phyloP scores from a whole-genome alignment of 768 basidiomycete species.

The Russula dissimulans region DNA sequence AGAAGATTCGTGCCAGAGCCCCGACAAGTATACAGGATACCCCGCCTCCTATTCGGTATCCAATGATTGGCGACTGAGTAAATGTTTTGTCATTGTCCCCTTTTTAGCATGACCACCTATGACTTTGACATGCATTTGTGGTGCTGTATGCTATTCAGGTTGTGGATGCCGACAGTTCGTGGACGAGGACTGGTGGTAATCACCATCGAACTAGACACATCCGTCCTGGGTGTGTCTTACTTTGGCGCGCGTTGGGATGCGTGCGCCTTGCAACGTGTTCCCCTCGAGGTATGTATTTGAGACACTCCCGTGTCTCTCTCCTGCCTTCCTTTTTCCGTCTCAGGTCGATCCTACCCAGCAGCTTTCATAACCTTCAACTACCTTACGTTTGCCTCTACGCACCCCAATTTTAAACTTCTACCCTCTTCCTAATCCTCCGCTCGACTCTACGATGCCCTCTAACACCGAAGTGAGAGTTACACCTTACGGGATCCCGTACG shows the following conservation, averaged over 20 bases:
- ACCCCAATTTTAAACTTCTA: constrained; percentile 13
- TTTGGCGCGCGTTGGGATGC: background rate
- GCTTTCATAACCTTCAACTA: background rate
- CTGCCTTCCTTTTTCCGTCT: background rate
- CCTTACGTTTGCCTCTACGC: constrained; percentile 1
- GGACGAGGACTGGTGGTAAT: background rate
- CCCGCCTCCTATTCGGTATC: background rate
- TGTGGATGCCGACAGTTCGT: background rate
- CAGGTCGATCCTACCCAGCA: constrained; percentile 3
- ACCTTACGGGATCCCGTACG: constrained; percentile 28
- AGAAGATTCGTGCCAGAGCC: background rate
- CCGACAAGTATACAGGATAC: background rate
- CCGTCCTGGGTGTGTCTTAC: background rate
- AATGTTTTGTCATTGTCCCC: background rate
- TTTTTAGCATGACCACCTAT: background rate
- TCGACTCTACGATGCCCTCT: constrained; percentile 19
- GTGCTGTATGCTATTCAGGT: background rate
- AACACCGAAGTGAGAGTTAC: constrained; percentile 26
- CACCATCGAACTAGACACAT: background rate
- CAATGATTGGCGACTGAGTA: background rate
- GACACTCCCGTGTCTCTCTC: background rate
- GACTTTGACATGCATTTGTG: background rate
- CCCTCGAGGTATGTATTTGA: constrained; percentile 14
- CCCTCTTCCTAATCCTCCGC: background rate
- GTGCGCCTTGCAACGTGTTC: constrained; percentile 10